Conservation (phyloP, 108 stramenopile genomes). For the Pseudonitzschia multiseries region DNA sequence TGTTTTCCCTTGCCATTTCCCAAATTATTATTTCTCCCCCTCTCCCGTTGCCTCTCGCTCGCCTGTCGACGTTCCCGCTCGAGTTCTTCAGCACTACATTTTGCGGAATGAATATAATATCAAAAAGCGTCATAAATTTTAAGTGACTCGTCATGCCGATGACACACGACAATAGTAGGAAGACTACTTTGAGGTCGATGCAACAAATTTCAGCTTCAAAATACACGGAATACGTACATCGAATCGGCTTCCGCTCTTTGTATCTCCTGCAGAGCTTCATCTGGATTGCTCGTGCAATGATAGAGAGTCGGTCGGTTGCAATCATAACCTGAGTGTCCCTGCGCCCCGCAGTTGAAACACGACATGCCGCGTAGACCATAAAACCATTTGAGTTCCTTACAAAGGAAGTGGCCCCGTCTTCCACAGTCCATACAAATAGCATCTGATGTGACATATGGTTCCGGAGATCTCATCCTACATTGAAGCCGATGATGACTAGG, state of each 20-base stretch:
- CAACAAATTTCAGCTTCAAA: background rate
- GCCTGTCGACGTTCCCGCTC: conserved; percentile 28
- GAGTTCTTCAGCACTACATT: conserved; percentile 35
- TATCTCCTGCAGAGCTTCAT: conserved; percentile 52
- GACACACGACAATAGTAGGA: too few relatives aligned
- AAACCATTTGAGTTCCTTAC: conserved; percentile 65
- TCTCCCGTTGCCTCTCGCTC: background rate
- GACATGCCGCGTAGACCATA: conserved; percentile 56
- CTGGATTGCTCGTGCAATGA: conserved; percentile 44
- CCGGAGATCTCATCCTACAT: conserved; percentile 39
- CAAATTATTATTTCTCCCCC: background rate
- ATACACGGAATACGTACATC: conserved; percentile 38
- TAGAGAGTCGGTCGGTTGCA: conserved; percentile 69
- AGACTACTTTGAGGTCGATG: background rate
- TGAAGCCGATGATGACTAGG: conserved; percentile 56
- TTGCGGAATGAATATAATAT: background rate
- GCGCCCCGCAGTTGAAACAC: conserved; percentile 81
- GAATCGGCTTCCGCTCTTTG: conserved; percentile 51
- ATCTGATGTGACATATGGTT: conserved; percentile 14
- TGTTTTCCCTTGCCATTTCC: background rate
- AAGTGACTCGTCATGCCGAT: too few relatives aligned
- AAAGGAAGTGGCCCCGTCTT: conserved; percentile 70
- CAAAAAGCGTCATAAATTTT: too few relatives aligned
- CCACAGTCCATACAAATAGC: conserved; percentile 80
- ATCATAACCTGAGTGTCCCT: conserved; percentile 59